Evolutionary conservation across 73 alveolate genomes (phyloP).

Genomic region (Paramecium tetraurelia): DNA sequence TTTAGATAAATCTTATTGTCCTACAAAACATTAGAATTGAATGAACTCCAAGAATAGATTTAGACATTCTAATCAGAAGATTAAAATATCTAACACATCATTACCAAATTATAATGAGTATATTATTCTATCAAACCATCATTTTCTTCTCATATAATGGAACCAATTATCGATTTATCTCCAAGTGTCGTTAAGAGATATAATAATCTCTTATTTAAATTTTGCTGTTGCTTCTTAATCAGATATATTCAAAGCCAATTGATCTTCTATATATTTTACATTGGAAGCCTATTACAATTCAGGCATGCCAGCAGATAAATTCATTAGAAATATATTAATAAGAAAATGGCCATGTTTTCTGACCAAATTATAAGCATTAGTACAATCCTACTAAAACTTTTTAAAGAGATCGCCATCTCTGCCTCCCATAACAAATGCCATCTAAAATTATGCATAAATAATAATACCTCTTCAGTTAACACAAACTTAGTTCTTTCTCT

Average conservation of each 20-base stretch:
- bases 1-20: neutral
- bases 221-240: conserved; percentile 80
- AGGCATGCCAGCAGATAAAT: conserved; percentile 92
- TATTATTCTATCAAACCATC: neutral
- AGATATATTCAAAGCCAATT: conserved; percentile 55
- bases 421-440: conserved; percentile 91
- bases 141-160: conserved; percentile 56
- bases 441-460: conserved; percentile 68
- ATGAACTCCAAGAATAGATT: neutral
- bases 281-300: conserved; percentile 83
- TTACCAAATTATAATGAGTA: neutral
- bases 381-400: conserved; percentile 78
- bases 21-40: neutral
- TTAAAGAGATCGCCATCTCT: conserved; percentile 73
- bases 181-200: conserved; percentile 61
- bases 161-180: conserved; percentile 75
- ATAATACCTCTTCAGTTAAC: conserved; percentile 69
- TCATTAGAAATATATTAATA: conserved; percentile 84
- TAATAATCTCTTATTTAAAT: conserved; percentile 71
- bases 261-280: conserved; percentile 70
- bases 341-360: conserved; percentile 82
- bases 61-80: neutral
- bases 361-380: conserved; percentile 81
- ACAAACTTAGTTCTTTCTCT: conserved; percentile 83
- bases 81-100: neutral